phyloP scores from a whole-genome alignment of 2,329 filamentous ascomycete genomes.

The Penicillium digitatum region DNA sequence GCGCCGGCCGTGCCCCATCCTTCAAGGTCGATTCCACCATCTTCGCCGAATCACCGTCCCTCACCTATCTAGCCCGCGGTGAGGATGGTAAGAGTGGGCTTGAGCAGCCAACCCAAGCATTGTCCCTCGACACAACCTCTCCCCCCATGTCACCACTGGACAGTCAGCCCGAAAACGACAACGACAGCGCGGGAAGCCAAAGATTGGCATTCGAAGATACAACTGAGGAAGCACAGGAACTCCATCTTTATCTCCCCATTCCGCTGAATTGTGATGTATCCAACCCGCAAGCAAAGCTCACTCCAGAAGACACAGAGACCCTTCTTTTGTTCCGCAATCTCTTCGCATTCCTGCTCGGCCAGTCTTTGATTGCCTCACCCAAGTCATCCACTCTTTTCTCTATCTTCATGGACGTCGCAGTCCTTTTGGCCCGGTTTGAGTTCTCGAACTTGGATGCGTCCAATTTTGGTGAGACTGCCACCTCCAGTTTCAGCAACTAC shows the following conservation, averaged over 20 bases:
- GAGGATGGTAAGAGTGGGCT: slow-evolving; percentile 43
- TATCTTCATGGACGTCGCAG: slow-evolving; percentile 59
- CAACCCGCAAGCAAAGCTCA: slow-evolving; percentile 30
- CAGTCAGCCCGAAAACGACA: slow-evolving; percentile 25
- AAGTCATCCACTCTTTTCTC: slow-evolving; percentile 54
- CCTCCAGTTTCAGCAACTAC: slow-evolving; percentile 54
- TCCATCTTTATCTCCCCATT: slow-evolving; percentile 58
- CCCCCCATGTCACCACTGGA: slow-evolving; percentile 33
- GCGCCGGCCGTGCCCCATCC: slow-evolving; percentile 54
- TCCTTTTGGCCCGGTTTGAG: slow-evolving; percentile 54
- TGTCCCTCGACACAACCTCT: slow-evolving; percentile 33
- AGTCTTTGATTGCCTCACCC: slow-evolving; percentile 58
- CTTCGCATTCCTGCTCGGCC: slow-evolving; percentile 61
- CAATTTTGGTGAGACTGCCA: slow-evolving; percentile 60
- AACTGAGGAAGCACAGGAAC: slow-evolving; percentile 40
- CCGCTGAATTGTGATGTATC: slow-evolving; percentile 51
- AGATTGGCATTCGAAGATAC: slow-evolving; percentile 48
- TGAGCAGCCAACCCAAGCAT: slow-evolving; percentile 28
- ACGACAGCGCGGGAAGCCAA: slow-evolving; percentile 47
- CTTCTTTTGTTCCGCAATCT: slow-evolving; percentile 60
- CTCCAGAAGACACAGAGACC: slow-evolving; percentile 52
- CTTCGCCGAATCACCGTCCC: slow-evolving; percentile 54
- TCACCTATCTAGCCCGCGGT: slow-evolving; percentile 55
- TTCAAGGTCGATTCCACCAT: slow-evolving; percentile 59
- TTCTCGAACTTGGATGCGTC: slow-evolving; percentile 61